These are phyloP conservation scores for Betula pendula DNA, from an alignment of 306 rosid species.

Conservation along the genomic window DNA sequence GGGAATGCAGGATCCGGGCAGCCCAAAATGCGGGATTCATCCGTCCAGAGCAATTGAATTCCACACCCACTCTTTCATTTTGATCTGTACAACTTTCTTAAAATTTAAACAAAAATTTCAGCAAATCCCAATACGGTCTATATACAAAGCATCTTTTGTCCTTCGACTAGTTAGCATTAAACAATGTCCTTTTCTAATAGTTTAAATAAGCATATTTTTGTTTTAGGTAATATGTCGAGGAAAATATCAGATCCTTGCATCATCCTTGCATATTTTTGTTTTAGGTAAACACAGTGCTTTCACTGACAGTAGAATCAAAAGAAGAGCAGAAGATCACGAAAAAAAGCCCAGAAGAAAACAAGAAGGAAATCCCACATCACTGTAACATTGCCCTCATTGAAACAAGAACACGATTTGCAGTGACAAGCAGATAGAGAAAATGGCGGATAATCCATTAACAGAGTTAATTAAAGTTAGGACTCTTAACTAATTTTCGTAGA, in stretches of 20 bases:
- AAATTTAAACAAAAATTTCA: too few relatives aligned
- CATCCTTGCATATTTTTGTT: slow-evolving; percentile 37
- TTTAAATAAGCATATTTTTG: neutral
- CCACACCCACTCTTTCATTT: too few relatives aligned
- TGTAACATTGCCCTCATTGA: slow-evolving; percentile 2
- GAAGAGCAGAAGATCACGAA: neutral
- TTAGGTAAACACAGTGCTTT: slow-evolving; percentile 22
- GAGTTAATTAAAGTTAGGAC: slow-evolving; percentile 37
- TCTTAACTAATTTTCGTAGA: slow-evolving; percentile 30
- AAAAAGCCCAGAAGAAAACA: neutral
- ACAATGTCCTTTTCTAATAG: neutral
- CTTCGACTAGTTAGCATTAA: neutral
- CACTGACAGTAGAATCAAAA: slow-evolving; percentile 18
- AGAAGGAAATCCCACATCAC: neutral
- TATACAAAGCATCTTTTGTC: slow-evolving; percentile 2
- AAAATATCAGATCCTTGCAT: neutral
- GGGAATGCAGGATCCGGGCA: too few relatives aligned
- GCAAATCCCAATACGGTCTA: neutral
- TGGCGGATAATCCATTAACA: slow-evolving; percentile 38
- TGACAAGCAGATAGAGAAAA: slow-evolving; percentile 8
- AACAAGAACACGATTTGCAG: slow-evolving; percentile 4
- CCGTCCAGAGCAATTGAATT: too few relatives aligned
- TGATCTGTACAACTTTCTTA: too few relatives aligned
- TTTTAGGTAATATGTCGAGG: neutral
- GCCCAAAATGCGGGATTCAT: too few relatives aligned